Conservation (phyloP, 1,284 basidiomycete species). For the Wallemia ichthyophaga region DNA sequence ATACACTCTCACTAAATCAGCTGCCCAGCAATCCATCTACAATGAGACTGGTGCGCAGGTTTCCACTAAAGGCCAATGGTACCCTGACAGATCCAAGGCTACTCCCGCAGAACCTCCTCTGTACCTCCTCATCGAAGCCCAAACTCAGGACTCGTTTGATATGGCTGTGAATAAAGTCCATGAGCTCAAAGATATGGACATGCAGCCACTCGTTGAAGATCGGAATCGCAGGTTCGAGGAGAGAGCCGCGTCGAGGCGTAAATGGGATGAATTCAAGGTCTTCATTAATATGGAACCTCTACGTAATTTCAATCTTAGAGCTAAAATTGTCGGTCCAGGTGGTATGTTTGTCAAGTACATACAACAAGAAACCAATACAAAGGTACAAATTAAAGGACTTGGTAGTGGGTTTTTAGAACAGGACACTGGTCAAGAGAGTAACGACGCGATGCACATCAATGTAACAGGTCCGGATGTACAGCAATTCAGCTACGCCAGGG, state of each 20-base stretch:
- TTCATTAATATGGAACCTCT: constrained; percentile 61
- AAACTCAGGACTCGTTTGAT: constrained; percentile 44
- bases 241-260: constrained; percentile 22
- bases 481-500: constrained; percentile 59
- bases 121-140: constrained; percentile 74
- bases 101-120: constrained; percentile 75
- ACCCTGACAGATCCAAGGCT: constrained; percentile 62
- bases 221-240: constrained; percentile 17
- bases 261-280: constrained; percentile 88
- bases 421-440: constrained; percentile 65
- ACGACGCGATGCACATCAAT: constrained; percentile 80
- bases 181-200: constrained; percentile 52
- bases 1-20: neutral
- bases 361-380: constrained; percentile 75
- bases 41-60: constrained; percentile 69
- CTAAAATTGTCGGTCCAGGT: constrained; percentile 83
- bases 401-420: constrained; percentile 88
- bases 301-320: constrained; percentile 86
- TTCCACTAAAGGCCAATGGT: constrained; percentile 75
- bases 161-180: constrained; percentile 53
- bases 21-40: constrained; percentile 23
- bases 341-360: constrained; percentile 97
- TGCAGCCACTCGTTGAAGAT: constrained; percentile 63
- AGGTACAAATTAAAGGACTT: constrained; percentile 90
- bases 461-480: constrained; percentile 56